Base-by-base conservation (phyloP, 169 alveolate genomes). In the Cryptosporidium felis region DNA sequence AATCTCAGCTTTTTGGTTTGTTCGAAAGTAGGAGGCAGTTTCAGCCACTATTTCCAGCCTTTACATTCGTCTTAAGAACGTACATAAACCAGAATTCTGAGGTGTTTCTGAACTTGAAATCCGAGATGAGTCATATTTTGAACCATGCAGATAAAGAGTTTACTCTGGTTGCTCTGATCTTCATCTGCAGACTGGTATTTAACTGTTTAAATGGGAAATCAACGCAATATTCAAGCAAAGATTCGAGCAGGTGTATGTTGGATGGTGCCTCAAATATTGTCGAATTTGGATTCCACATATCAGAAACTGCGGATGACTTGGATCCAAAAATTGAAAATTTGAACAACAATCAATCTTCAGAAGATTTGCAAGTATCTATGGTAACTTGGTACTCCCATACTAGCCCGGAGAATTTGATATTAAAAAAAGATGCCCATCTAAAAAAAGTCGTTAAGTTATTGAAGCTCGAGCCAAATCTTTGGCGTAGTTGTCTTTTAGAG, bases 401-500 rank as follows among this genome's bases (percentile, higher is more conserved):
- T 47, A 53, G 60, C 9, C 14, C 41, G 44, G 40, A 16, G 32
- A 56, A 38, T 58, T 14, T 74, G 10, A 4, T 28, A 6, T 34
- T 4, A 3, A 53, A 14, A 21, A 40, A 53, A 4, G 56, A 74
- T 32, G n/a, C 1, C 16, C 42, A 38, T 9, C 23, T 56, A 4
- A 49, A 36, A 21, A 53, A 18, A 23, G 46, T 49, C 5, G 28
- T 74, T 32, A 38, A 53, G 8, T 41, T 74, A 23, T 36, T 74
- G 23, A 74, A 40, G 14, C 58, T 74, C 6, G 85, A 74, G 18
- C 85, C 85, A 2, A 38, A 53, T 32, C 21, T 74, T 56, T 74
- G 85, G 85, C 51, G 56, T 49, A 16, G 56, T 23, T 74, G 85
- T 16, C 23, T 74, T 53, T 74, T 74, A 38, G 65, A 49, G 12